Percentiles rank a stretch among this genome's conserved stretches.
Evolutionary conservation across 345 rosid genomes (phyloP).

Genomic region (Corchorus capsularis): DNA sequence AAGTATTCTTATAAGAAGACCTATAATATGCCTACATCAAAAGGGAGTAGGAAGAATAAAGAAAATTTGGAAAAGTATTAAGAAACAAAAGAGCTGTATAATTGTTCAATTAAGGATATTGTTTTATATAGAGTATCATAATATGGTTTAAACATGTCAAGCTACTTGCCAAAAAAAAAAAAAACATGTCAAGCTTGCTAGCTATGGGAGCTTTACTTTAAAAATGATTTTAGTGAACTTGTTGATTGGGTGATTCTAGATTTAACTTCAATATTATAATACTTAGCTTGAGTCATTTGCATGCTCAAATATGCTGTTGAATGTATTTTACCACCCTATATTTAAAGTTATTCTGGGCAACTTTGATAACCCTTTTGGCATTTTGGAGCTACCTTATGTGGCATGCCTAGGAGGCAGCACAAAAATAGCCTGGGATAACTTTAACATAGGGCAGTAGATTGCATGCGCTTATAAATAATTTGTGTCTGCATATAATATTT

Average conservation of each 20-base stretch:
- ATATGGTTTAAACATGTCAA: neutral
- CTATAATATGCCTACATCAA: neutral
- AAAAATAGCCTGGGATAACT: too few relatives aligned
- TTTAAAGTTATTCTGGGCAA: too few relatives aligned
- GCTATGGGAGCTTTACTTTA: conserved; percentile 1
- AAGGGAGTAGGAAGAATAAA: neutral
- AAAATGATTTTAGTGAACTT: neutral
- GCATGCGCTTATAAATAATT: neutral
- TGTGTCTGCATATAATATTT: neutral
- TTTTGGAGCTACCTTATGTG: too few relatives aligned
- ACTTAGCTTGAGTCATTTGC: neutral
- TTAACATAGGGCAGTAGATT: too few relatives aligned
- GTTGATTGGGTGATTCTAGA: neutral
- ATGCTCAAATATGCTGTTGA: neutral
- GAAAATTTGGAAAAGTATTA: neutral
- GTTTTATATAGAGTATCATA: neutral
- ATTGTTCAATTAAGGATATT: conserved; percentile 9
- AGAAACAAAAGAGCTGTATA: neutral
- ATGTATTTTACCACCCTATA: too few relatives aligned
- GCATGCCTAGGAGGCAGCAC: too few relatives aligned
- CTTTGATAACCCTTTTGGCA: too few relatives aligned
- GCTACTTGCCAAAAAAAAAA: too few relatives aligned
- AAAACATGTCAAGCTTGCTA: neutral
- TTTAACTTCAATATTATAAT: neutral
- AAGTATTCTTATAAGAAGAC: neutral